These are phyloP conservation scores for Myriosclerotinia curreyana DNA, from an alignment of 2,329 filamentous ascomycete species.

Conservation along the genomic window DNA sequence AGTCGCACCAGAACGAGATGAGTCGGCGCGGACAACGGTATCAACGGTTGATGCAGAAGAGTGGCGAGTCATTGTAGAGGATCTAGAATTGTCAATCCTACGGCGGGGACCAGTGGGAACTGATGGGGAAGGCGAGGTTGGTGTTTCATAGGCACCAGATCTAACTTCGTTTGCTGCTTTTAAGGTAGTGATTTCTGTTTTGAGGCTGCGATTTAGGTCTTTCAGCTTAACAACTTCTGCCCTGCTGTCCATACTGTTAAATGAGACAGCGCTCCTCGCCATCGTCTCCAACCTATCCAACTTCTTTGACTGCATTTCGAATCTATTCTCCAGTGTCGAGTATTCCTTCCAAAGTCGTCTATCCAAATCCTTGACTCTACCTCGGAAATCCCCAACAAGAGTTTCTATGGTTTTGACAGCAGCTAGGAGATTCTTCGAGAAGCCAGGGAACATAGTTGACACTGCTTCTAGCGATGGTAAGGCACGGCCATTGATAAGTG, in stretches of 20 bases:
- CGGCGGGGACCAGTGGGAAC: constrained; percentile 40
- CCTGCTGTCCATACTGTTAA: constrained; percentile 26
- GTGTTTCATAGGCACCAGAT: constrained; percentile 39
- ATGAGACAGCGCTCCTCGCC: constrained; percentile 62
- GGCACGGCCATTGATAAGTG: constrained; percentile 79
- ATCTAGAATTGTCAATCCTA: constrained; percentile 29
- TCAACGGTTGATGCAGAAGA: constrained; percentile 46
- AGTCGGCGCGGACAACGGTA: constrained; percentile 32
- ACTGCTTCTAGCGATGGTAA: constrained; percentile 83
- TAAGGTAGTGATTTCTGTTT: constrained; percentile 67
- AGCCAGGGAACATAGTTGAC: constrained; percentile 78
- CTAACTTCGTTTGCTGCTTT: constrained; percentile 51
- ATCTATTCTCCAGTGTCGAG: constrained; percentile 74
- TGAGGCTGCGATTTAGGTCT: constrained; percentile 60
- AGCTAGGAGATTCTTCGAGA: constrained; percentile 82
- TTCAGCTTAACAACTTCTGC: constrained; percentile 60
- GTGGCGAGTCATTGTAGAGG: constrained; percentile 51
- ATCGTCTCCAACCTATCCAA: constrained; percentile 83
- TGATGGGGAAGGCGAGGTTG: constrained; percentile 39
- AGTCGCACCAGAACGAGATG: constrained; percentile 18
- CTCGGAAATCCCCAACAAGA: constrained; percentile 73
- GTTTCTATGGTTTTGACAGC: constrained; percentile 85
- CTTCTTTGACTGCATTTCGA: constrained; percentile 77
- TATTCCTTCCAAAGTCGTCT: constrained; percentile 90
- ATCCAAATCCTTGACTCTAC: constrained; percentile 80